Evolutionary conservation across 106 monocot species (phyloP), one percentile per base, ranked within the genome.

Genomic region (Agapanthus africanus): DNA sequence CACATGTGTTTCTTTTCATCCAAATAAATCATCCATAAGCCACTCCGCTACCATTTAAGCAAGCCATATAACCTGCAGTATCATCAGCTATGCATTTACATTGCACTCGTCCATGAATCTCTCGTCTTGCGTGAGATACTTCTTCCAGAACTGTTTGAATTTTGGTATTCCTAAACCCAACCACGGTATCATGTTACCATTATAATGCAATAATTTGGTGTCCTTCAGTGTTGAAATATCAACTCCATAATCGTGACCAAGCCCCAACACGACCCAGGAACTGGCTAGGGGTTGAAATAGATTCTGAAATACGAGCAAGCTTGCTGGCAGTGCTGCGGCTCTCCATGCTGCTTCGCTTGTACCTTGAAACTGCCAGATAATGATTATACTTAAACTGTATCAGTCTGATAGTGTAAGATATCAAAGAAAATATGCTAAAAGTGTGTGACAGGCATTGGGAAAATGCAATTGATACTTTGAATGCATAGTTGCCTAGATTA

Each of bases 151-250:
- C 13, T 39, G 73, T 62, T 78, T 85, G 74, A 82, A 85, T 32
- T 60, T 71, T 23, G 74, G 82, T 28, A 89, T 85, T 13, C 82
- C 85, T 16, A 89, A 60, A 14, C 85, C 84, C 22, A 89, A 73
- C 89, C 89, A 89, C 26, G 85, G 89, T 68, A 85, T 89, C 89
- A 85, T 85, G 73, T 82, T 80, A 40, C 89, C 89, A 61, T 89
- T 82, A 57, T 79, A 85, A 72, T 89, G 89, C 47, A 89, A 67
- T 44, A 71, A 46, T 7, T 38, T 39, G 22, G 79, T 68, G 47
- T 67, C 44, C n/a, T 72, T 70, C 46, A 82, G 34, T 14, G 31
- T 18, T 42, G 73, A 71, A 15, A 46, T 33, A 40, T 13, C 51
- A 27, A 82, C 34, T 54, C 74, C 38, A 59, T 85, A 85, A 63